Base-by-base conservation (phyloP, 306 rosid species). In the Inga oerstediana region DNA sequence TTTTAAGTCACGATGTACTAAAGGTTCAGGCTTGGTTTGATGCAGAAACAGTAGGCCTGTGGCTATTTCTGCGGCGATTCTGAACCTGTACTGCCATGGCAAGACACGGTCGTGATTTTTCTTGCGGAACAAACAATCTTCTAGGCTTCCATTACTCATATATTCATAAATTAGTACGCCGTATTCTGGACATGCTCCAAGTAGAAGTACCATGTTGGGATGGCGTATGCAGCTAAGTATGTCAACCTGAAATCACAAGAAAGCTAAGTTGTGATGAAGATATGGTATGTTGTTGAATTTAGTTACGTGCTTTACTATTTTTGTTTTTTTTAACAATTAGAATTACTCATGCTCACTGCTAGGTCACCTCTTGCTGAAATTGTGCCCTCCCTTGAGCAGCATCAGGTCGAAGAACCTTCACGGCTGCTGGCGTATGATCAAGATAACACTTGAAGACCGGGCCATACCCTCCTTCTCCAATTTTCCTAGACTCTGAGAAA, bases 401-500 rank as follows among this genome's bases (percentile, higher is more conserved):
- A 71, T 92, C 96, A 0, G 93, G 92, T 24, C 98, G 90, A 37
- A 96, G 86, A 84, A 92, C 95, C 91, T 96, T 96, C 45, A 92
- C 97, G 1, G 99, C 99, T 43, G 85, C 99, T 0, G 88, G 85
- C 41, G 98, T 96, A 82, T 94, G 95, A 87, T 96, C 93, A 41
- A 96, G 98, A 68, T 77, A 90, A 76, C 96, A 92, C 74, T 48
- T 81, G 74, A 37, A 92, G 52, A 94, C 99, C 6, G 97, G 98
- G 24, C 99, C 99, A 80, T 96, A 96, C 24, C 97, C 98, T 45
- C 99, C 98, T 87, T 96, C 98, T 56, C 99, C 99, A 49, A 96
- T 88, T 84, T 94, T 96, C 30, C 82, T 93, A 79, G 91, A 85
- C n/a, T 45, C 85, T 2, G 87, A 74, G 75, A 96, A 96, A 73